These are phyloP conservation scores for Pseudogymnoascus sp. DNA, from an alignment of 2,329 filamentous ascomycete species.

Conservation along the genomic window DNA sequence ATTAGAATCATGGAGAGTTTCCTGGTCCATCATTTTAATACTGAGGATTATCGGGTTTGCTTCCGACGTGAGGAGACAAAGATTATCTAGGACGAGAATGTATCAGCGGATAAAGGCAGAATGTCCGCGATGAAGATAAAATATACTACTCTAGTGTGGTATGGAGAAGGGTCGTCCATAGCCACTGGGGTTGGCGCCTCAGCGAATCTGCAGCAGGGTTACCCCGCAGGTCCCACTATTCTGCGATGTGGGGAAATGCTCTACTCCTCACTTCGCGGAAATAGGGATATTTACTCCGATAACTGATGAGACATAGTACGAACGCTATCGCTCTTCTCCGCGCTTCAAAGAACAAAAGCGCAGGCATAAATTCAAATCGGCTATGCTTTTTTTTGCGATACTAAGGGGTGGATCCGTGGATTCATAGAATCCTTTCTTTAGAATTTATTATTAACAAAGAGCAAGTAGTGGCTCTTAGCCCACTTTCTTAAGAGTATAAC, in stretches of 20 bases:
- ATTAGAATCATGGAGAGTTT: neutral
- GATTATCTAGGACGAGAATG: neutral
- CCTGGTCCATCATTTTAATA: neutral
- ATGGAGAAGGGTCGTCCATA: neutral
- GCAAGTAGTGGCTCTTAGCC: neutral
- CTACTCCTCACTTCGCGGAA: neutral
- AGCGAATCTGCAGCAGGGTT: neutral
- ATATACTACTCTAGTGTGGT: neutral
- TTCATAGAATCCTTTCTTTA: neutral
- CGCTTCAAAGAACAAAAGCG: neutral
- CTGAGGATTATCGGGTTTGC: neutral
- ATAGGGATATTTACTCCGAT: neutral
- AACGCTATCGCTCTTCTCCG: neutral
- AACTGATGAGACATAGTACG: neutral
- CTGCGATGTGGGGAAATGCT: neutral
- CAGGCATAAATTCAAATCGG: neutral
- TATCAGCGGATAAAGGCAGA: neutral
- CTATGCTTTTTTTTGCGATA: neutral
- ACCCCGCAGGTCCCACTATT: neutral
- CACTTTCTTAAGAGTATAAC: neutral
- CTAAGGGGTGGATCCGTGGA: neutral
- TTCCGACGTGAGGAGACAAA: neutral
- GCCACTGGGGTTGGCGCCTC: neutral
- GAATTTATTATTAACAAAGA: neutral
- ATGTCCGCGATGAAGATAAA: neutral